These are phyloP conservation scores for Lagerstroemia fauriei DNA, from an alignment of 441 rosid genomes.

Conservation along the genomic window DNA sequence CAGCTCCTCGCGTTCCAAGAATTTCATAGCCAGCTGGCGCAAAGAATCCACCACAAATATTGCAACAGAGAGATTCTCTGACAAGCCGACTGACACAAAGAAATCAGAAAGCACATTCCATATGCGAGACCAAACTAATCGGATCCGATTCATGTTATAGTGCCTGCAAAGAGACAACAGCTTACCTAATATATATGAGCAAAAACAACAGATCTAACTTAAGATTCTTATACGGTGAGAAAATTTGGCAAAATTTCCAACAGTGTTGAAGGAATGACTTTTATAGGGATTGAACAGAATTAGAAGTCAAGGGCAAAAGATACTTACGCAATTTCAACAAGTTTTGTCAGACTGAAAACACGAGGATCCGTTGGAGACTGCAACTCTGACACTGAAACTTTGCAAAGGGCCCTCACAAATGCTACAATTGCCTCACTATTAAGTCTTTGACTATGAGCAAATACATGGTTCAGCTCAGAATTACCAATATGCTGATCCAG, in stretches of 20 bases:
- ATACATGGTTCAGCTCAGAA: constrained; percentile 89
- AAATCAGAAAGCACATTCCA: constrained; percentile 98
- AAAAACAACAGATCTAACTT: not conserved
- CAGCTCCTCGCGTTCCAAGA: constrained; percentile 96
- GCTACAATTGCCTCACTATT: constrained; percentile 95
- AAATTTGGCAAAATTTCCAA: not conserved
- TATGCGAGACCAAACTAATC: constrained; percentile 96
- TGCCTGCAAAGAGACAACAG: constrained; percentile 62
- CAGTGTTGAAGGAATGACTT: not conserved
- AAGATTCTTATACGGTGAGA: not conserved
- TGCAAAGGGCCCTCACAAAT: constrained; percentile 92
- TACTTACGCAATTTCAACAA: constrained; percentile 96
- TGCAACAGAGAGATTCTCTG: constrained; percentile 96
- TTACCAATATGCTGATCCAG: constrained; percentile 98
- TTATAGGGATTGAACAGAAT: not conserved
- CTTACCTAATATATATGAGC: too few species aligned
- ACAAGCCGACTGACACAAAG: constrained; percentile 94
- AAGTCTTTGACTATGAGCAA: constrained; percentile 93
- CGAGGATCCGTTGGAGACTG: constrained; percentile 98
- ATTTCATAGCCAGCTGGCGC: constrained; percentile 97
- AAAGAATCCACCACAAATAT: constrained; percentile 98
- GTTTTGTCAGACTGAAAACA: constrained; percentile 93
- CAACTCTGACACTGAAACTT: constrained; percentile 90
- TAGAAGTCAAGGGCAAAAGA: constrained; percentile 24
- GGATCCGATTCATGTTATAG: constrained; percentile 96